Evolutionary conservation across 164 flowering plant species (phyloP).

Genomic region (Aristolochia californica): DNA sequence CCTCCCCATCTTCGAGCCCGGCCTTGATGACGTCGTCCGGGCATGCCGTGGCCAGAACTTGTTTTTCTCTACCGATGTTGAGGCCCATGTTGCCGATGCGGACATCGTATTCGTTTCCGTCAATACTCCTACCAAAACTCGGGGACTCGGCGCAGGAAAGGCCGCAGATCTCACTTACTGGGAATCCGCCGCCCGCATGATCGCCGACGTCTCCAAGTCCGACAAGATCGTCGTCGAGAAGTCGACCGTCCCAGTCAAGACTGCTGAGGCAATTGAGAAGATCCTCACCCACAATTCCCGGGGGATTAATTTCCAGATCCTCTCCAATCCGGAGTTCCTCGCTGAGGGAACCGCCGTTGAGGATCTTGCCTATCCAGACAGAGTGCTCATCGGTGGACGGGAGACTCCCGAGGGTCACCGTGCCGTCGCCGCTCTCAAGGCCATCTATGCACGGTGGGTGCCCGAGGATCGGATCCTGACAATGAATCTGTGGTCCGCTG

Average conservation of each 20-base stretch:
- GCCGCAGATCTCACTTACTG: conserved; percentile 22
- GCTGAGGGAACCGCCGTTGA: conserved; percentile 20
- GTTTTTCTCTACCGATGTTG: conserved; percentile 17
- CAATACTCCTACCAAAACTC: conserved; percentile 19
- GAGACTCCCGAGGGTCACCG: conserved; percentile 19
- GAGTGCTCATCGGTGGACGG: conserved; percentile 21
- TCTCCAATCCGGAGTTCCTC: conserved; percentile 20
- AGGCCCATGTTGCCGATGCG: conserved; percentile 13
- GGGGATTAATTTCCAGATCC: conserved; percentile 17
- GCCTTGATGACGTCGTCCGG: conserved; percentile 16
- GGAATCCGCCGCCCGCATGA: conserved; percentile 25
- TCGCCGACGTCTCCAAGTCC: conserved; percentile 20
- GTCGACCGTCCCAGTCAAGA: conserved; percentile 24
- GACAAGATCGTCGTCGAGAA: conserved; percentile 26
- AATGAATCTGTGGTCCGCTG: conserved; percentile 20
- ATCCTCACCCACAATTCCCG: conserved; percentile 17
- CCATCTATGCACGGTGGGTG: conserved; percentile 16
- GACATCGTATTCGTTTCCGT: conserved; percentile 20
- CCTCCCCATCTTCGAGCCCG: conserved; percentile 21
- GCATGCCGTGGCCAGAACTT: conserved; percentile 14
- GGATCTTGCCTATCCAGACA: conserved; percentile 14
- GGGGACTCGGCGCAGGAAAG: conserved; percentile 21
- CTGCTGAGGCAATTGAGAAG: conserved; percentile 25
- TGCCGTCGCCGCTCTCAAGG: conserved; percentile 11
- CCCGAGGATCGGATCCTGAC: conserved; percentile 11